Evolutionary conservation across 2,329 filamentous ascomycete genomes (phyloP), one percentile per base, ranked within the genome.

Genomic region (Myrmaecium sp.): DNA sequence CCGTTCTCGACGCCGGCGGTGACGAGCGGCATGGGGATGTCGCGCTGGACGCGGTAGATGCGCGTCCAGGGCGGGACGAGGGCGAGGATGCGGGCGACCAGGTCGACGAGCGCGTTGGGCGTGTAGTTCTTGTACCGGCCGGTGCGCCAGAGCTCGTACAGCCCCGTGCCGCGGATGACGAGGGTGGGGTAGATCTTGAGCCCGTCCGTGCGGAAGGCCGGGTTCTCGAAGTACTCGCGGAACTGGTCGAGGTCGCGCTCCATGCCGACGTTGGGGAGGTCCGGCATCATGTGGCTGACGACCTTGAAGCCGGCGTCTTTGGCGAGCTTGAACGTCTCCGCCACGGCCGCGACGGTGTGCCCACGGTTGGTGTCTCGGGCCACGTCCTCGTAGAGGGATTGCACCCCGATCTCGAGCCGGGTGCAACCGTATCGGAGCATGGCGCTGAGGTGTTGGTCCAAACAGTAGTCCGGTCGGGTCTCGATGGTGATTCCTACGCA

Each of bases 21-120:
- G n/a, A 98, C 91, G 14, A 98, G 65, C 1, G 89, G 89, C 89
- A 98, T 98, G n/a, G 89, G 89, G 31, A 98, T 98, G 55, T 98
- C 89, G 49, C 89, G 74, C 59, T 98, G 89, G 0, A 98, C 89
- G 33, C 89, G 82, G 58, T 98, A 98, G 44, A 98, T 98, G 35
- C 89, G 74, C 0, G 91, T 98, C 89, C 89, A 98, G 1, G 89
- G 89, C 1, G 89, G 89, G 0, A 98, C 77, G 3, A 98, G 64
- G 0, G 89, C 89, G 34, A 98, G 60, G 27, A 98, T 98, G n/a
- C 89, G 73, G 3, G 89, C 91, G 1, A 98, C 83, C 10, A 98
- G 70, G 48, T 98, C 89, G 34, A 98, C 82, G 17, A 98, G 66
- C 0, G 81, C 86, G 50, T 98, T 98, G 4, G 89, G 91, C 0